Evolutionary conservation across 2,329 filamentous ascomycete genomes (phyloP), one percentile per base, ranked within the genome.

Genomic region (Fusarium napiforme): DNA sequence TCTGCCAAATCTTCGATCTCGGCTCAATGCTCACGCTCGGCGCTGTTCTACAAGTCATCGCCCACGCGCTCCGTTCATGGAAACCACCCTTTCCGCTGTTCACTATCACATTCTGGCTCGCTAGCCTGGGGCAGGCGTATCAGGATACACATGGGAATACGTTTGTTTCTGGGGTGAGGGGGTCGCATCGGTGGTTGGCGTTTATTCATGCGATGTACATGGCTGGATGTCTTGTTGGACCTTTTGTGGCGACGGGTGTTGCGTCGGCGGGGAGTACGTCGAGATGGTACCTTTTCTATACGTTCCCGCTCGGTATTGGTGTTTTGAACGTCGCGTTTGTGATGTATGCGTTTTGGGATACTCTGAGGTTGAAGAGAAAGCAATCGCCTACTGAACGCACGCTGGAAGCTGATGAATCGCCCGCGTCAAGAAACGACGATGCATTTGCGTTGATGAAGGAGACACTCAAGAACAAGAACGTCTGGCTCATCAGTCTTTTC

Each of bases 141-240:
- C 89, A 92, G 67, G 91, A 93, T 71, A 87, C 90, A 0, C 88
- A 91, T 28, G 86, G 87, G 2, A 92, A 93, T 64, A 88, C 89
- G 0, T 92, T 89, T 64, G 89, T 91, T 2, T 84, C 87, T 1
- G 83, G 84, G 1, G 78, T 86, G 2, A 84, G 84, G 15, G 81
- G 80, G 0, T 86, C 89, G 0, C 89, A 92, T 75, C 82, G 89
- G 9, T 91, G 89, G 87, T 82, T 92, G 0, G 87, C 89, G 0
- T 87, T 91, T 60, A 90, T 92, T 21, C 90, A 92, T 69, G 90
- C 89, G 14, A 89, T 89, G 84, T 92, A 90, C 73, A 84, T 83
- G 75, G 84, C 86, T 0, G 90, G 90, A 0, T 87, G 87, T 52
- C 83, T 92, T 5, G 83, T 89, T 8, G 87, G 85, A 0, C 90